Base-by-base conservation (phyloP, 169 alveolate genomes). In the Condylostoma magnum region DNA sequence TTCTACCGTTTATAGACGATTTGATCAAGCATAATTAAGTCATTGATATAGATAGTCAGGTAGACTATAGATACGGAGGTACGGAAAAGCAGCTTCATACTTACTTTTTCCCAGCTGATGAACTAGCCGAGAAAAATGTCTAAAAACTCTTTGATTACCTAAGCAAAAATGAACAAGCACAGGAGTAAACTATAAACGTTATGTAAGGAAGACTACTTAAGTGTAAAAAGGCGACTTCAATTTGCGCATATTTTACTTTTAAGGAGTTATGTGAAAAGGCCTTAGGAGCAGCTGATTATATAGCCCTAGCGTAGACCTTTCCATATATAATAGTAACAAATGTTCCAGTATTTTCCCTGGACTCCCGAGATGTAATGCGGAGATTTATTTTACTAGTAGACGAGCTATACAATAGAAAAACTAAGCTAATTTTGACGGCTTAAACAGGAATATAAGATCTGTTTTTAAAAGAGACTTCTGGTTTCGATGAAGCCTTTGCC, bases 1-100 rank as follows among this genome's bases (percentile, higher is more conserved):
- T 93, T 69, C 55, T 89, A 69, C 96, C 97, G 6, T 93, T 90
- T 55, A 90, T 93, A 31, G 90, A 86, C 18, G 71, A 76, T 51
- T 37, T 90, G n/a, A 79, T 83, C 34, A 55, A 77, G 25, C 65
- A 82, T 44, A 70, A 83, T 44, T 48, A 86, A 33, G 20, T 78
- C 54, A n/a, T 52, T 27, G 70, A 55, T 25, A 52, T 54, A 34
- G 68, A 56, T 36, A 33, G 37, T 57, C 27, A 55, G 57, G 15
- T 44, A 33, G 47, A 47, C 38, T 47, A 68, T 76, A 53, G 88
- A 57, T 34, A 65, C 68, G 22, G 52, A 48, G 66, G 52, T 12
- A 76, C 77, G 12, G 85, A 81, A 6, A 79, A 76, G 36, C 67
- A 69, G 0, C 22, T 79, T 30, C 72, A 70, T 37, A 79, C 90